phyloP scores from a whole-genome alignment of 75 land plant species.

The Selaginella tamariscina region DNA sequence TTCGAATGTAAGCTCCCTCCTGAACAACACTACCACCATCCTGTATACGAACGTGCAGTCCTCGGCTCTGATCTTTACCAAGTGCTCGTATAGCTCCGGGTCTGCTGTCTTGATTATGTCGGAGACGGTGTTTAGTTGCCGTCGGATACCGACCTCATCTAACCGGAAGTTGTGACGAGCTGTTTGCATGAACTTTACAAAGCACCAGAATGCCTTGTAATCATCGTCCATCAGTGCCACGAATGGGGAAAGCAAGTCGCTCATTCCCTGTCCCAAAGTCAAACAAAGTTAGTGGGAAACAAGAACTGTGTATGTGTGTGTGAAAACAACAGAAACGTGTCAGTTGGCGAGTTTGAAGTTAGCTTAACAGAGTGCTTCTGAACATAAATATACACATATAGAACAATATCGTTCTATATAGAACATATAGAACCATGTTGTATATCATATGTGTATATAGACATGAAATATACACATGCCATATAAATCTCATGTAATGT shows the following conservation, averaged over 20 bases:
- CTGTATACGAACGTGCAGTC: constrained; percentile 10
- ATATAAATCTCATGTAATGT: too few relatives aligned
- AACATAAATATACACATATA: too few relatives aligned
- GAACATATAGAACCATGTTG: too few relatives aligned
- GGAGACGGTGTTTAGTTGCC: constrained; percentile 4
- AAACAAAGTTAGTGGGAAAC: too few relatives aligned
- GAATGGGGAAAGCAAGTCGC: constrained; percentile 11
- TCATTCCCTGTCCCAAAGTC: too few relatives aligned
- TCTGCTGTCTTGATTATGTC: constrained; percentile 6
- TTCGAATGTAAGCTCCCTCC: constrained; percentile 9
- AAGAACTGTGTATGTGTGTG: too few relatives aligned
- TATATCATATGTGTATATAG: too few relatives aligned
- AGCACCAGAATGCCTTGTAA: constrained; percentile 10
- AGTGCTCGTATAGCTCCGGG: constrained; percentile 8
- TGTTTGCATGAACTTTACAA: neutral
- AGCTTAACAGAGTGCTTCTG: too few relatives aligned
- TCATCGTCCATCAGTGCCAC: constrained; percentile 11
- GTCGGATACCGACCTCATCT: constrained; percentile 11
- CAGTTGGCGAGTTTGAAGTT: too few relatives aligned
- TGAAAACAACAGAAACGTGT: too few relatives aligned
- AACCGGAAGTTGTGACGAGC: constrained; percentile 11
- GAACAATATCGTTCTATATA: too few relatives aligned
- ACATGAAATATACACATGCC: too few relatives aligned
- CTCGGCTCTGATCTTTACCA: neutral
- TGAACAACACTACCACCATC: constrained; percentile 9